These are phyloP conservation scores for Lachnellula occidentalis DNA, from an alignment of 2,329 filamentous ascomycete genomes.

Conservation along the genomic window DNA sequence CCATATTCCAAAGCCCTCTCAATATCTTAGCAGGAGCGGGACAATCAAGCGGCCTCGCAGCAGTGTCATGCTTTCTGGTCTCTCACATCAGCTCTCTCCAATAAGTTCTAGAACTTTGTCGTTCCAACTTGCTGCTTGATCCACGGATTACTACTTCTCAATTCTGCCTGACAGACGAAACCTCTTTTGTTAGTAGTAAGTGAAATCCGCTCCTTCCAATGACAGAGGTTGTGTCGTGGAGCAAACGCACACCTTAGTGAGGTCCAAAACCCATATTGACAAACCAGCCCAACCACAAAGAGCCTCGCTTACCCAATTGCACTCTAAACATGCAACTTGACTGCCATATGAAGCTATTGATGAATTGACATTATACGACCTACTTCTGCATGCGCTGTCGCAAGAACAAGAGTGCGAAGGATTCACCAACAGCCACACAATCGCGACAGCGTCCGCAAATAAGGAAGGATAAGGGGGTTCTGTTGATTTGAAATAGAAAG, in stretches of 20 bases:
- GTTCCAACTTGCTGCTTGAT: background rate
- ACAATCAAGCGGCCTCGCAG: background rate
- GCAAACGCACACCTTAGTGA: background rate
- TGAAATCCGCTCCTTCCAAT: no score
- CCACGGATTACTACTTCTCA: no score
- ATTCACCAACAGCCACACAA: background rate
- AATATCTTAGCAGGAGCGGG: no score
- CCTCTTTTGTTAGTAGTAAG: no score
- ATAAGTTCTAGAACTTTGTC: background rate
- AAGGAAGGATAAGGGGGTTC: background rate
- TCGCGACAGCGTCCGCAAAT: background rate
- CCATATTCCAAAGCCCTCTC: background rate
- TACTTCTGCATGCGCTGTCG: background rate
- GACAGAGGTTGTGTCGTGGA: background rate
- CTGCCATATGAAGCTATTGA: background rate
- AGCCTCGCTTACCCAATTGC: constrained; percentile 1
- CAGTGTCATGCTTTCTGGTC: background rate
- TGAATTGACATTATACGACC: background rate
- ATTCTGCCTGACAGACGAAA: no score
- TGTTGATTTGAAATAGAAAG: background rate
- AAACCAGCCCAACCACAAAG: background rate
- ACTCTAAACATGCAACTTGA: background rate
- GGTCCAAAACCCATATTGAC: background rate
- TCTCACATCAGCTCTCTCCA: background rate
- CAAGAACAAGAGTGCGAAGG: background rate